These are phyloP conservation scores for Petunia secreta DNA, from an alignment of 257 asterid species.

Conservation along the genomic window DNA sequence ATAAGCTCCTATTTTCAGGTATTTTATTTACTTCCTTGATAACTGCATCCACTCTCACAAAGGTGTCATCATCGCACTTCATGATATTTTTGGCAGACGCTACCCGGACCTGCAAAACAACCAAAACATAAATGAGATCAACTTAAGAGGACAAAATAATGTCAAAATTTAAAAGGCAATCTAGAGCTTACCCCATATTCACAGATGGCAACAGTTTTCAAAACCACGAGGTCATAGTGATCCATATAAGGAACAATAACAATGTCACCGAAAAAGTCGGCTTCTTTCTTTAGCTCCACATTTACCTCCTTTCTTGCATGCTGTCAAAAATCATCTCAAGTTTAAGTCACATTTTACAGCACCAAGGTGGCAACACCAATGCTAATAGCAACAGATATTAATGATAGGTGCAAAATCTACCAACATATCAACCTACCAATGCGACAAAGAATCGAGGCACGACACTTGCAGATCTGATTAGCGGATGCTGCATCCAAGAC, in stretches of 20 bases:
- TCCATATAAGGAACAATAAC: slow-evolving; percentile 93
- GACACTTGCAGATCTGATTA: slow-evolving; percentile 67
- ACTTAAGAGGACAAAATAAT: slow-evolving; percentile 14
- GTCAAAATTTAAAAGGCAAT: slow-evolving; percentile 21
- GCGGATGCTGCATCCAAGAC: slow-evolving; percentile 93
- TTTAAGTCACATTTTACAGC: background rate
- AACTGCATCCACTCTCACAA: slow-evolving; percentile 84
- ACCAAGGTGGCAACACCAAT: background rate
- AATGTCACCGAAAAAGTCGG: slow-evolving; percentile 91
- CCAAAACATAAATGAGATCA: background rate
- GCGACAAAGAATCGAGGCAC: slow-evolving; percentile 96
- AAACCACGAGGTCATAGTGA: slow-evolving; percentile 90
- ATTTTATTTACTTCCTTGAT: slow-evolving; percentile 66
- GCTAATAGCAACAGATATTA: slow-evolving; percentile 15
- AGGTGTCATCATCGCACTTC: slow-evolving; percentile 96
- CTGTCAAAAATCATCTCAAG: slow-evolving; percentile 42
- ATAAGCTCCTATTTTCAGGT: slow-evolving; percentile 59
- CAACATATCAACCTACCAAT: slow-evolving; percentile 55
- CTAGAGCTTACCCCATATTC: slow-evolving; percentile 76
- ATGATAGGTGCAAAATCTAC: background rate
- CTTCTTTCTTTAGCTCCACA: slow-evolving; percentile 78
- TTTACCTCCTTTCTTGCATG: slow-evolving; percentile 81
- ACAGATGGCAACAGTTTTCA: slow-evolving; percentile 91
- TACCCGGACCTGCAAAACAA: slow-evolving; percentile 57
- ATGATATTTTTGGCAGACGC: slow-evolving; percentile 71